Conservation (phyloP, 208 protist species). For the Crithidia acanthocephali region DNA sequence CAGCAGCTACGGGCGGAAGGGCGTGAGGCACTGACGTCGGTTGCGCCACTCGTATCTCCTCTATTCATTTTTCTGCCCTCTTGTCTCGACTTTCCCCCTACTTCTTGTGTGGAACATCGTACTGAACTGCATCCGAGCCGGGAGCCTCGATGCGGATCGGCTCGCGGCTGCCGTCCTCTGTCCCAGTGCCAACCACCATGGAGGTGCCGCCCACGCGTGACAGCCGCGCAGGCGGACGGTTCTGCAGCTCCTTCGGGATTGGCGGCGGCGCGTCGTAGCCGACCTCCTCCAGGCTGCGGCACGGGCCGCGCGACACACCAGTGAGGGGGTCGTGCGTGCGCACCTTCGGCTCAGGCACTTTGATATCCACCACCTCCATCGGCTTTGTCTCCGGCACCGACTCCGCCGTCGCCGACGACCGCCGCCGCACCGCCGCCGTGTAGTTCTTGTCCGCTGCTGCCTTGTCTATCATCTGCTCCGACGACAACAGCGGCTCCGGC, state of each 20-base stretch:
- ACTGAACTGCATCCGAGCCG: conserved; percentile 54
- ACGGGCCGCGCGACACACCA: conserved; percentile 65
- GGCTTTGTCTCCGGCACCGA: conserved; percentile 38
- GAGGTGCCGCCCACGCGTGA: conserved; percentile 78
- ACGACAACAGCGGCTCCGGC: conserved; percentile 61
- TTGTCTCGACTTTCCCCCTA: background rate
- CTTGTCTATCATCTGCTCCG: conserved; percentile 67
- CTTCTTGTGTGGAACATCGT: conserved; percentile 41
- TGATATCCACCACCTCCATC: conserved; percentile 79
- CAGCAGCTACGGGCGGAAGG: no score
- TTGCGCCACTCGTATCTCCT: no score
- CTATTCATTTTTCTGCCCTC: background rate
- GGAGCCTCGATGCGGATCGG: conserved; percentile 65
- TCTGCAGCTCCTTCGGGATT: conserved; percentile 74
- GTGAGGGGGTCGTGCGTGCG: conserved; percentile 69
- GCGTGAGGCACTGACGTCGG: no score
- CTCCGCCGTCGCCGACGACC: conserved; percentile 20
- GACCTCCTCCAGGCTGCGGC: conserved; percentile 81
- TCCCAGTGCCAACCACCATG: conserved; percentile 80
- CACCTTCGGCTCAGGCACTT: conserved; percentile 65
- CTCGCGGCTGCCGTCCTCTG: conserved; percentile 59
- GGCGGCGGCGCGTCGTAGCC: conserved; percentile 75
- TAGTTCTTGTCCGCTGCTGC: conserved; percentile 52
- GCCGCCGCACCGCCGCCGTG: conserved; percentile 41
- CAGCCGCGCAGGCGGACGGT: conserved; percentile 53